Evolutionary conservation across 1,284 basidiomycete species (phyloP).

Genomic region (Sporisorium scitamineum): DNA sequence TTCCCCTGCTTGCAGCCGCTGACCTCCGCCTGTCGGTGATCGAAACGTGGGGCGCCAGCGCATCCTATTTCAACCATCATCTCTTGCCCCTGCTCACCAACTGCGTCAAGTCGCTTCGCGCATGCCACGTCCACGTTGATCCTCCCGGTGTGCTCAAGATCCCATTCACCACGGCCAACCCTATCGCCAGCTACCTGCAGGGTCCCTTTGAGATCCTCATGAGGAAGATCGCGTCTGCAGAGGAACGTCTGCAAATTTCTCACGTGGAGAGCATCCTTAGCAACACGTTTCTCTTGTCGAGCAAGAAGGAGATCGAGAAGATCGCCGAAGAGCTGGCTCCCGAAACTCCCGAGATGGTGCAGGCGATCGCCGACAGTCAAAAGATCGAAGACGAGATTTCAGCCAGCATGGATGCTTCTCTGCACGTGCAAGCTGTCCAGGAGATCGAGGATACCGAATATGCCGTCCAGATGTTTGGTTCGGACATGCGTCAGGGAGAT

Average conservation of each 20-base stretch:
- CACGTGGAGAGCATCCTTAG: slow-evolving; percentile 41
- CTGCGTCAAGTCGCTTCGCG: slow-evolving; percentile 45
- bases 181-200: slow-evolving; percentile 40
- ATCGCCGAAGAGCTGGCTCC: slow-evolving; percentile 36
- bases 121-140: slow-evolving; percentile 37
- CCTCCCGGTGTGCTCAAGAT: slow-evolving; percentile 40
- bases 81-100: slow-evolving; percentile 39
- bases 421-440: slow-evolving; percentile 35
- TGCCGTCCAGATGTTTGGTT: slow-evolving; percentile 41
- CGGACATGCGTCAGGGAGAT: slow-evolving; percentile 36
- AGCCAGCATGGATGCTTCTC: slow-evolving; percentile 38
- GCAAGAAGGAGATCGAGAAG: slow-evolving; percentile 31
- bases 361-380: slow-evolving; percentile 45
- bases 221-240: slow-evolving; percentile 34
- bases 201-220: slow-evolving; percentile 47
- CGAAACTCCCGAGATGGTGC: slow-evolving; percentile 41
- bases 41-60: slow-evolving; percentile 41
- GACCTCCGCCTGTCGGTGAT: slow-evolving; percentile 44
- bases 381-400: slow-evolving; percentile 43
- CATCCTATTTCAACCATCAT: slow-evolving; percentile 46
- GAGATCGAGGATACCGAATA: slow-evolving; percentile 40
- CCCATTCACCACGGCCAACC: slow-evolving; percentile 35
- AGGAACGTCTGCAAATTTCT: slow-evolving; percentile 39
- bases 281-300: slow-evolving; percentile 25
- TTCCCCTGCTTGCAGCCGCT: slow-evolving; percentile 39